Evolutionary conservation across 2,329 filamentous ascomycete species (phyloP), one percentile per base, ranked within the genome.

Genomic region (Claviceps sorghi): DNA sequence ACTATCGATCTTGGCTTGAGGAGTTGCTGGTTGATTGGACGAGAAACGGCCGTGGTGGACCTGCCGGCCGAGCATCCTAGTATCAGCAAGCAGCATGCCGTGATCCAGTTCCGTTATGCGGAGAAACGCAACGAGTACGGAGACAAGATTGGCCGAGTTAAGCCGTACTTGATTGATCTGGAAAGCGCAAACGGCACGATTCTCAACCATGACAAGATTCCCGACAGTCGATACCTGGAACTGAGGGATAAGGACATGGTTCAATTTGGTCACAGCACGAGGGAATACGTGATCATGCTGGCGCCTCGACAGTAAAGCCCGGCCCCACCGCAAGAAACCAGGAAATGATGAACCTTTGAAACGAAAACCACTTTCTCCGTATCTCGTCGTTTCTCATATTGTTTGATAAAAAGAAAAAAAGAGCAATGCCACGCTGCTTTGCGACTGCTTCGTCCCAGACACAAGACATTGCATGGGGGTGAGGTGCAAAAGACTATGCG

Each of bases 241-340:
- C 69, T 97, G 52, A 78, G 83, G 64, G 84, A 93, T 65, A 90
- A 89, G 69, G 93, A 98, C 67, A 81, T 98, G 64, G 67, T 98
- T 53, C 81, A 81, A 62, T 94, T 98, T 69, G 93, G 90, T 10
- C 77, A 86, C 54, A 95, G 88, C 64, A 85, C 86, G 54, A 80
- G 89, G 61, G 93, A 98, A 69, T 98, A 97, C 67, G 88, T 98
- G n/a, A 67, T 97, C 54, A 93, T 97, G 87, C 76, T 96, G 54
- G 76, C 78, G 38, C 75, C 76, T 3, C 69, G 68, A 49, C 66
- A 70, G 46, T 77, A 57, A 61, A 41, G 21, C 19, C 2, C 26
- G 41, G 19, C n/a, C 6, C 22, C 42, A 29, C 9, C 7, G 17
- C 36, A 40, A 42, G 8, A 21, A 17, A 10, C 8, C 9, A 17